Base-by-base conservation (phyloP, 2,329 filamentous ascomycete species). In the Xylaria sp. region DNA sequence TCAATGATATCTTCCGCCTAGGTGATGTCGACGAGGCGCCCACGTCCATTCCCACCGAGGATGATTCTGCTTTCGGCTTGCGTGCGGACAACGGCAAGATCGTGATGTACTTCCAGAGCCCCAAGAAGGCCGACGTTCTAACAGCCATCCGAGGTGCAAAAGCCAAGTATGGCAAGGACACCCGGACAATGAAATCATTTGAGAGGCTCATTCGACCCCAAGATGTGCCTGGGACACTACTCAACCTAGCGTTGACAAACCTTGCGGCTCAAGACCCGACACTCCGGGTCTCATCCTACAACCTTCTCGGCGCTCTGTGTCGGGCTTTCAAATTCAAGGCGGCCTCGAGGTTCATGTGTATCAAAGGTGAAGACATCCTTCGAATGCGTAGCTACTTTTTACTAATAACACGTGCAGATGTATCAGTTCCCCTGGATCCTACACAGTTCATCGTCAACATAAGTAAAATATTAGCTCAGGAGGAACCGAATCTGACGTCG, bases 1-100 rank as follows among this genome's bases (percentile, higher is more conserved):
- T 89, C 60, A 89, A 89, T 62, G 86, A 89, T 61, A 87, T 89
- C 26, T 89, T 89, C 70, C 81, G 85, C 8, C 74, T 89, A 2
- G 78, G 83, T 3, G 86, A 89, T 50, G 79, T 89, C 13, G 86
- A 89, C 53, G 86, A 89, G 71, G 83, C 84, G 4, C 79, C 85
- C 4, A 84, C 83, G 2, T 84, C 83, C 2, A 84, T 87, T 49
- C 79, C 85, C 54, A 82, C 81, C 0, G 86, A 88, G 53, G 85
- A 89, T 53, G 85, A 88, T 59, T 84, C 82, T 2, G 82, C 85
- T 1, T 89, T 89, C 68, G 86, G 85, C 1, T 72, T 89, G 22
- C 78, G 85, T 45, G 85, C 85, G 2, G 86, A 89, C 62, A 86
- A 84, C 58, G 86, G 86, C 61, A 88, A 86, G 70, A 85, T 88